Evolutionary conservation across 1,139 yeast genomes (phyloP), one percentile per base, ranked within the genome.

Genomic region (Candida anutae): DNA sequence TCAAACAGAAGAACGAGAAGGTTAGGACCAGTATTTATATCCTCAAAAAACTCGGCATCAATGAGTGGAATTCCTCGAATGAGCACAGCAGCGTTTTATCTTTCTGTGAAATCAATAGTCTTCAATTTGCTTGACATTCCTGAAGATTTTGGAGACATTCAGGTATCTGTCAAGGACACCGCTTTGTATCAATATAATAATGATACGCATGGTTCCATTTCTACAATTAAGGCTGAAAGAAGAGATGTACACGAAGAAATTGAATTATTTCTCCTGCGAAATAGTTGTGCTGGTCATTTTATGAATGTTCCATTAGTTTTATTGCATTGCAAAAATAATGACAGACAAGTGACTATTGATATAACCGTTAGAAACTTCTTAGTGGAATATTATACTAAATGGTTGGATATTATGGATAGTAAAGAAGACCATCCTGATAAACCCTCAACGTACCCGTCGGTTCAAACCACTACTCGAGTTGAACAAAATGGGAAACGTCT

Each of bases 381-480:
- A 12, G 13, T 77, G 3, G 73, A 72, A 23, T 76, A 75, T 36
- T 68, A 71, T 41, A 70, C 84, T 0, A 46, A 53, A 16, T 78
- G 85, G 87, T 41, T 77, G 23, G 38, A 27, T 3, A 17, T 32
- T n/a, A 25, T 36, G 6, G 25, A 16, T 4, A 22, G n/a, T 9
- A 17, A 17, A 8, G 8, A 8, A 17, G 19, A 17, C 10, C 8
- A 17, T 10, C 19, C 19, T 10, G 10, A 17, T 8, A 17, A 17
- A 17, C 10, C 19, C 10, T 17, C 19, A 8, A 10, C 9, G 10
- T 8, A 8, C 10, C n/a, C n/a, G n/a, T 12, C 27, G 9, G 5
- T 18, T 5, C 26, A 28, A n/a, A n/a, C n/a, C n/a, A n/a, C n/a
- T n/a, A n/a, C n/a, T n/a, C n/a, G n/a, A n/a, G 19, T 17, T 10